Conservation (phyloP, 139 green algal species). For the Asterochloris erici region DNA sequence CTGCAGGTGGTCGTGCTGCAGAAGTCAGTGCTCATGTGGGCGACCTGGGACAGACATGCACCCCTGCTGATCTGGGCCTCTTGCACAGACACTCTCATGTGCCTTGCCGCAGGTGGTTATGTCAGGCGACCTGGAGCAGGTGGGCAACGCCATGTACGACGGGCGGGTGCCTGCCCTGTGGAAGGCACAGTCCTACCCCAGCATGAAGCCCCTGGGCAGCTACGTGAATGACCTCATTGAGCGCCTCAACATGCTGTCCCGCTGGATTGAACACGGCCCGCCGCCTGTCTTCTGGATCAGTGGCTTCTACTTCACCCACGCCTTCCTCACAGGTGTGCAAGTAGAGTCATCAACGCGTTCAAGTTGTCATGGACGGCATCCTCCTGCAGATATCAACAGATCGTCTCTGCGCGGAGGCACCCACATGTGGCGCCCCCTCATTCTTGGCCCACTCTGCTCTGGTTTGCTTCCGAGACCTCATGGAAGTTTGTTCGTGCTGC, state of each 20-base stretch:
- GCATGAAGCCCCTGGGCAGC: slow-evolving; percentile 62
- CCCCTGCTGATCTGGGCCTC: not conserved
- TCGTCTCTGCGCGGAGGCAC: too few relatives aligned
- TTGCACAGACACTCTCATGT: slow-evolving; percentile 20
- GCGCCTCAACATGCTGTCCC: slow-evolving; percentile 46
- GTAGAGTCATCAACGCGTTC: too few relatives aligned
- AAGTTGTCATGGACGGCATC: too few relatives aligned
- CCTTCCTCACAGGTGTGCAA: slow-evolving; percentile 53
- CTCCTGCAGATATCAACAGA: too few relatives aligned
- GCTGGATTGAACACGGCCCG: slow-evolving; percentile 62
- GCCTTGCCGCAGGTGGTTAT: slow-evolving; percentile 49
- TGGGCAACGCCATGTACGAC: slow-evolving; percentile 37
- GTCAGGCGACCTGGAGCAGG: slow-evolving; percentile 59
- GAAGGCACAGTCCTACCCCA: slow-evolving; percentile 63
- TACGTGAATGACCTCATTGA: slow-evolving; percentile 72
- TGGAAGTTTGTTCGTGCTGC: too few relatives aligned
- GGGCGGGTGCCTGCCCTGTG: slow-evolving; percentile 62
- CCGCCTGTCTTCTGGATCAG: slow-evolving; percentile 74
- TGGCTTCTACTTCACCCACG: slow-evolving; percentile 87
- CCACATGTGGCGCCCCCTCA: too few relatives aligned
- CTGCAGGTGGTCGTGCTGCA: too few relatives aligned
- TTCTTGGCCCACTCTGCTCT: too few relatives aligned
- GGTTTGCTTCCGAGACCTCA: too few relatives aligned
- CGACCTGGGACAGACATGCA: not conserved
- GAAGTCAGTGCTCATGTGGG: too few relatives aligned